Evolutionary conservation across 306 rosid species (phyloP).

Genomic region (Casuarina glauca): DNA sequence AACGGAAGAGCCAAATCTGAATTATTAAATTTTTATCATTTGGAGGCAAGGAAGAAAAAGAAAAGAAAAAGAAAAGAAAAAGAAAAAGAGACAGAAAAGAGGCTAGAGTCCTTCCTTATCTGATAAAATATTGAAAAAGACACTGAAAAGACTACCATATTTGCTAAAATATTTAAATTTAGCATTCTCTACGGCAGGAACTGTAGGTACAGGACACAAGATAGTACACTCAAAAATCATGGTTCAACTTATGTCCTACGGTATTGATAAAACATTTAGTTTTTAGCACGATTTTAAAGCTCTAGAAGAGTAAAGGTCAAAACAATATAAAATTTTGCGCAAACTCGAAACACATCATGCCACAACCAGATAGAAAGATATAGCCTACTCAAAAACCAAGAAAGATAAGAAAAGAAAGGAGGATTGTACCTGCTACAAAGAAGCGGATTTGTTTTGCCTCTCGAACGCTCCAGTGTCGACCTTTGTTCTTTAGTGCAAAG

Average conservation of each 20-base stretch:
- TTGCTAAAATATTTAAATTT: too few relatives aligned
- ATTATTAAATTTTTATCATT: neutral
- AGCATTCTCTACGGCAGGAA: too few relatives aligned
- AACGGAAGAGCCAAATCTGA: neutral
- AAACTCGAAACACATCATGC: neutral
- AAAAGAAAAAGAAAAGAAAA: neutral
- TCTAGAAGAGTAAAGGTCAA: too few relatives aligned
- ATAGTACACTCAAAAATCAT: too few relatives aligned
- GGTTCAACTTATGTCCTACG: too few relatives aligned
- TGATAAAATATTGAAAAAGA: too few relatives aligned
- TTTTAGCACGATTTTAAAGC: too few relatives aligned
- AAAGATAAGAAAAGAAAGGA: neutral
- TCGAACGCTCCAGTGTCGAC: neutral
- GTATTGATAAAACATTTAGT: too few relatives aligned
- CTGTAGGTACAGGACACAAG: too few relatives aligned
- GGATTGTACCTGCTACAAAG: neutral
- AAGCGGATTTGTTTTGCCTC: neutral
- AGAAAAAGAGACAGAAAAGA: neutral
- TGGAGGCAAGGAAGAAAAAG: neutral
- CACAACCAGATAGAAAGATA: neutral
- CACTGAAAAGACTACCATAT: too few relatives aligned
- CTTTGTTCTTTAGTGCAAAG: neutral
- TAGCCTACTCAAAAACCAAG: neutral
- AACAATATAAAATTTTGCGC: too few relatives aligned
- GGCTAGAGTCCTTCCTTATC: neutral